Conservation (phyloP, 2,329 filamentous ascomycete species). For the Bipolaris bicolor region DNA sequence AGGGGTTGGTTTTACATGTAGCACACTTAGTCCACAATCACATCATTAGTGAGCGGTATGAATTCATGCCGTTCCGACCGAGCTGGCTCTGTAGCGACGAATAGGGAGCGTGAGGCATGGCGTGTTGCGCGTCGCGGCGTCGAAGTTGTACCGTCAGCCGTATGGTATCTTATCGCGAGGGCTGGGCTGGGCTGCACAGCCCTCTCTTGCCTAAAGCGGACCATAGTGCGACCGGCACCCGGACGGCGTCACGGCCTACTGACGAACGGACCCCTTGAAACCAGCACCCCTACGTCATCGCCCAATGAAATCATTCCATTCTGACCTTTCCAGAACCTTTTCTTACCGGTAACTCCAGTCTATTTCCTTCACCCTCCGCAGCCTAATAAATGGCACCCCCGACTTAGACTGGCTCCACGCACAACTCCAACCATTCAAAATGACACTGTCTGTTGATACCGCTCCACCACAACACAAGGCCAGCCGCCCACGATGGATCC, state of each 20-base stretch:
- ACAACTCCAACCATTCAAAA: neutral
- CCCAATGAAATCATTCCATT: constrained; percentile 7
- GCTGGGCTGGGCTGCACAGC: too few relatives aligned
- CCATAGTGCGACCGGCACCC: constrained; percentile 6
- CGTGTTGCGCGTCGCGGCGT: too few relatives aligned
- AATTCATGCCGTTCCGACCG: constrained; percentile 43
- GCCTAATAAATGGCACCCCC: constrained; percentile 14
- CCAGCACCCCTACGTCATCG: constrained; percentile 22
- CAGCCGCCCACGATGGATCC: constrained; percentile 61
- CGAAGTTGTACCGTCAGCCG: neutral
- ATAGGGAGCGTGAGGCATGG: neutral
- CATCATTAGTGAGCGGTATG: constrained; percentile 32
- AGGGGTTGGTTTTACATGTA: constrained; percentile 12
- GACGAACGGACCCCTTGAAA: constrained; percentile 1
- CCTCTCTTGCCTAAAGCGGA: neutral
- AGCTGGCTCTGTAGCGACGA: neutral
- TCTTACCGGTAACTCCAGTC: neutral
- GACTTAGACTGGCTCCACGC: constrained; percentile 4
- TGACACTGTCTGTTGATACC: constrained; percentile 7
- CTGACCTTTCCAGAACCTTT: constrained; percentile 16
- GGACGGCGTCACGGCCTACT: constrained; percentile 10
- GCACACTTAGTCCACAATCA: constrained; percentile 18
- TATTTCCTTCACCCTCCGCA: constrained; percentile 3
- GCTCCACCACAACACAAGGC: constrained; percentile 26
- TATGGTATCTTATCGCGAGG: too few relatives aligned